Base-by-base conservation (phyloP, 2,329 filamentous ascomycete genomes). In the Aschersonia sp. region DNA sequence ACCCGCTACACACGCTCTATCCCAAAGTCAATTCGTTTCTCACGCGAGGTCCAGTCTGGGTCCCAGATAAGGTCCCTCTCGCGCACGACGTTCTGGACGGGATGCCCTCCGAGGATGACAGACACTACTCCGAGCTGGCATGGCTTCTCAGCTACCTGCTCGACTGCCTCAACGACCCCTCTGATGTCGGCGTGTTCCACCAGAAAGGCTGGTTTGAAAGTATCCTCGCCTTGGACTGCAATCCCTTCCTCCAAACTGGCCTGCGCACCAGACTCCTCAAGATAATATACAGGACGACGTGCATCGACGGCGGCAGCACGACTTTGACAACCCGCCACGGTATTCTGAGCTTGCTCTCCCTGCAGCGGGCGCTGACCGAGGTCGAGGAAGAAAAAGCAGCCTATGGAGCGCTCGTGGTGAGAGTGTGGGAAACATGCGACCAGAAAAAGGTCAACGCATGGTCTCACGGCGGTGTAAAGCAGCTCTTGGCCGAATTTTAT, bases 1-100 rank as follows among this genome's bases (percentile, higher is more conserved):
- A 87, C 51, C 90, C 90, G 0, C 72, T 87, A 12, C 87, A 94
- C 59, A 78, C 77, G 50, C 75, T 95, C 39, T 97, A 95, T 61
- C 77, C 80, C 49, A 95, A 95, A 60, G 69, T 92, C 64, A 95
- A 94, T 67, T 71, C 74, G 5, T 95, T 89, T 61, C 75, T 97
- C 37, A 86, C 86, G 29, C 80, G 80, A 46, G 77, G 80, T 0
- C 89, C 90, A 1, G 64, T 72, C 30, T 97, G 90, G 90, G 73
- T 81, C 10, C 59, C 81, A 14, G 77, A 85, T 50, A 81, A 79
- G 58, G 77, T 92, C 30, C 75, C 92, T 6, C 71, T 90, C n/a
- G 77, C 79, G 30, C 72, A 77, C 54, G 72, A 76, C 52, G 69
- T 83, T 46, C 66, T 82, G 9, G 71, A 77, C 49, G 74, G 79